Conservation (phyloP, 2,329 filamentous ascomycete species). For the Diaporthe citrichinensis region DNA sequence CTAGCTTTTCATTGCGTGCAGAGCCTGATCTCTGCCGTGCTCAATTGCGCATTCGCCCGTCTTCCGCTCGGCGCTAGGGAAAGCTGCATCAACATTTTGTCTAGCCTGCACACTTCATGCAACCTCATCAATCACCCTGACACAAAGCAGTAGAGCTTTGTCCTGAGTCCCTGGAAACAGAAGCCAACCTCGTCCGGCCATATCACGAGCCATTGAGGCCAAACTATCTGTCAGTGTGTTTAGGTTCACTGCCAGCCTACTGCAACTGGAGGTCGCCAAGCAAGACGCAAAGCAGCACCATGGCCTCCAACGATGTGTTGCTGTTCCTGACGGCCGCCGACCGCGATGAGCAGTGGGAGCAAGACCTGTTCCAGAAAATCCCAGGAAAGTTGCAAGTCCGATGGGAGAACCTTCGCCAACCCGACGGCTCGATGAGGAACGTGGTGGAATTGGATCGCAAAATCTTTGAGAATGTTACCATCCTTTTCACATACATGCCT, state of each 20-base stretch:
- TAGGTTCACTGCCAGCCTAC: background rate
- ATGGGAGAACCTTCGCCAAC: slow-evolving; percentile 47
- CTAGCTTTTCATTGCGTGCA: background rate
- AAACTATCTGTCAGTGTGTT: background rate
- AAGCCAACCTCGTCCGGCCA: background rate
- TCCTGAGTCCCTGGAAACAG: background rate
- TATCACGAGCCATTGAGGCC: background rate
- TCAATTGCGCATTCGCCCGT: background rate
- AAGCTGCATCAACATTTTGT: background rate
- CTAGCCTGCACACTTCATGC: background rate
- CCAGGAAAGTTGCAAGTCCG: slow-evolving; percentile 49
- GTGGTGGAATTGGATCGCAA: slow-evolving; percentile 48
- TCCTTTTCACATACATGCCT: slow-evolving; percentile 52
- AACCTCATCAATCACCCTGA: background rate
- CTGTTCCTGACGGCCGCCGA: slow-evolving; percentile 27
- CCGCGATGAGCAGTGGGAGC: slow-evolving; percentile 36
- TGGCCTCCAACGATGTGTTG: slow-evolving; percentile 29
- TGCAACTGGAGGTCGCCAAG: background rate
- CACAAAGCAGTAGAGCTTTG: background rate
- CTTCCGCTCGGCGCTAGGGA: no score
- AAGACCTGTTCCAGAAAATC: background rate
- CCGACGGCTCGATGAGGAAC: slow-evolving; percentile 41
- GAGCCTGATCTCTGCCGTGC: background rate
- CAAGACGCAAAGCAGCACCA: background rate
- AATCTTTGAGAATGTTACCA: slow-evolving; percentile 54